Evolutionary conservation across 352 stramenopile species (phyloP).

Genomic region (Pythium aphanidermatum): DNA sequence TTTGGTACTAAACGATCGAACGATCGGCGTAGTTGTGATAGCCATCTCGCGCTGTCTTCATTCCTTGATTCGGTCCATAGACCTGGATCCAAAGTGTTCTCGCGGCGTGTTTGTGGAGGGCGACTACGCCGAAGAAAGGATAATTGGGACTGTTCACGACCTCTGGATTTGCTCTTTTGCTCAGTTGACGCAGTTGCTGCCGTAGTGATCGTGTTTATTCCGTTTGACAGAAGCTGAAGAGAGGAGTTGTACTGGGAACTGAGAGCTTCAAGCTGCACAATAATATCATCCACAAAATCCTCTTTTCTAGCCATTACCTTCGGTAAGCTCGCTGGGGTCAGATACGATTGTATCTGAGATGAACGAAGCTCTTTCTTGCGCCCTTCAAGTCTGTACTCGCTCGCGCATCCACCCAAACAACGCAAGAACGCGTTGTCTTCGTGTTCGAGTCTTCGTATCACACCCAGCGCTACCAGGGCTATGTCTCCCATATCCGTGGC

Average conservation of each 20-base stretch:
- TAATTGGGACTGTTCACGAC: too few relatives aligned
- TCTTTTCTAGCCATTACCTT: too few relatives aligned
- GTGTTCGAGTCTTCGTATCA: conserved; percentile 37
- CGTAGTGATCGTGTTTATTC: neutral
- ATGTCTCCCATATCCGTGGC: too few relatives aligned
- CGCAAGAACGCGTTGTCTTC: conserved; percentile 62
- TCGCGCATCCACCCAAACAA: conserved; percentile 40
- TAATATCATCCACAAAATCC: conserved; percentile 3
- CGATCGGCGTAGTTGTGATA: too few relatives aligned
- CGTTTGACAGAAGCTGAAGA: neutral
- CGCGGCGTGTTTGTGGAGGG: too few relatives aligned
- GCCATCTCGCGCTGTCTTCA: too few relatives aligned
- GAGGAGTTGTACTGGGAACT: conserved; percentile 9
- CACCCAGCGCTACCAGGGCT: conserved; percentile 38
- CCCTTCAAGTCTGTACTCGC: conserved; percentile 12
- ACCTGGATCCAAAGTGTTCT: too few relatives aligned
- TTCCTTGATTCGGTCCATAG: too few relatives aligned
- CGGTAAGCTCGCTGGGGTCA: too few relatives aligned
- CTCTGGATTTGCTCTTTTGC: neutral
- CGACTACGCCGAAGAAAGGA: too few relatives aligned
- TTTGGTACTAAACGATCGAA: too few relatives aligned
- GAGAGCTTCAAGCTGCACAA: conserved; percentile 6
- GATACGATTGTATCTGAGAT: conserved; percentile 1
- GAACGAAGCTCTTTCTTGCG: neutral
- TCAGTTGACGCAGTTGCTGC: neutral